Percentiles rank a stretch among this genome's conserved stretches.
Conservation (phyloP, 1,284 basidiomycete species). For the Tilletia setariae region DNA sequence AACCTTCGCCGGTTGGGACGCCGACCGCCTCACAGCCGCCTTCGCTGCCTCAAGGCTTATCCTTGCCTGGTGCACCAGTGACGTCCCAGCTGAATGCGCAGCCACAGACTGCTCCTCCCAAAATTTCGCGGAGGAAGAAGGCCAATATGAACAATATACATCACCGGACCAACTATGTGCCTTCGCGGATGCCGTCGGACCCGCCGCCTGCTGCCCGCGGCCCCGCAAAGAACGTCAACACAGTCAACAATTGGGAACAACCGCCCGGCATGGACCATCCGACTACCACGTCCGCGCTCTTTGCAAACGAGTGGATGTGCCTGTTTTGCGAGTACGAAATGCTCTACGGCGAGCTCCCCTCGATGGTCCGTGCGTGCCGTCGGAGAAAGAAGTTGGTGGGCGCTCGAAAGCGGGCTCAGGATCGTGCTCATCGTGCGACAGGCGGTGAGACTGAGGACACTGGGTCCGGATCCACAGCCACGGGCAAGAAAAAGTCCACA, state of each 20-base stretch:
- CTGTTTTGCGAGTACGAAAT: constrained; percentile 55
- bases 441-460: constrained; percentile 13
- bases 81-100: background rate
- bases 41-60: background rate
- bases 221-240: constrained; percentile 8
- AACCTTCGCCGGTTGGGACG: background rate
- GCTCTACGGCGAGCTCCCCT: constrained; percentile 51
- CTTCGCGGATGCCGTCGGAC: constrained; percentile 37
- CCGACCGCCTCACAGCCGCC: background rate
- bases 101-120: constrained; percentile 19
- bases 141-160: constrained; percentile 54
- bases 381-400: constrained; percentile 51
- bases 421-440: constrained; percentile 32
- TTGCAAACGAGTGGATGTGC: constrained; percentile 52
- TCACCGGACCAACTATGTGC: constrained; percentile 51
- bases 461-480: background rate
- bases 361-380: constrained; percentile 42
- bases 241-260: background rate
- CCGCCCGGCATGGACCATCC: constrained; percentile 23
- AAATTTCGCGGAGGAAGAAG: constrained; percentile 42
- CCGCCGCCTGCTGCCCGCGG: background rate
- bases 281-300: constrained; percentile 24
- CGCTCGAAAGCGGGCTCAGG: constrained; percentile 43
- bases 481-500: constrained; percentile 16
- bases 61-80: background rate